A percentile compares a stretch with the other conserved stretches of the same genome.
Conservation (phyloP, 2,329 filamentous ascomycete genomes). For the Colletotrichum tofieldiae region DNA sequence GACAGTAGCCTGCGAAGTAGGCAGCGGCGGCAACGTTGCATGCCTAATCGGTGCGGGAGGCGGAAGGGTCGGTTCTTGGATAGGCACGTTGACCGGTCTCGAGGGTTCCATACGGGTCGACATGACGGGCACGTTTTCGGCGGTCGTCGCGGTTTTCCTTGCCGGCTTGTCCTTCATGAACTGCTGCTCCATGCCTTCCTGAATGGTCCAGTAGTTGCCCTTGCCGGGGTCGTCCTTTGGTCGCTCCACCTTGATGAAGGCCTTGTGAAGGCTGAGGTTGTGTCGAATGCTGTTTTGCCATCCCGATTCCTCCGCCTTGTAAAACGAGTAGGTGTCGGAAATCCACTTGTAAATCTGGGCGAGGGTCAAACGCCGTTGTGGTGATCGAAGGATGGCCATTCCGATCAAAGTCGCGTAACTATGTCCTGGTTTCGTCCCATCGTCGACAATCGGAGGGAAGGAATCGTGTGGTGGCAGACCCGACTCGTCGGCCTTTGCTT, state of each 20-base stretch:
- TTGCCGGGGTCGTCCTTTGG: slow-evolving; percentile 98
- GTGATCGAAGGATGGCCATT: slow-evolving; percentile 94
- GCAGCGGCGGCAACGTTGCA: slow-evolving; percentile 57
- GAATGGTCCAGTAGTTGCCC: slow-evolving; percentile 97
- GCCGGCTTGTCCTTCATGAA: slow-evolving; percentile 90
- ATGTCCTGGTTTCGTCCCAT: slow-evolving; percentile 89
- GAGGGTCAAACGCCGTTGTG: slow-evolving; percentile 86
- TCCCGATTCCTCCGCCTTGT: slow-evolving; percentile 85
- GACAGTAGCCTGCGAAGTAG: slow-evolving; percentile 56
- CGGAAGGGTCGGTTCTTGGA: slow-evolving; percentile 65
- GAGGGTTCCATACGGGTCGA: slow-evolving; percentile 69
- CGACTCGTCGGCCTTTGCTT: slow-evolving; percentile 73
- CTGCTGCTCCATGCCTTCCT: slow-evolving; percentile 88
- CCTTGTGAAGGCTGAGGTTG: slow-evolving; percentile 97
- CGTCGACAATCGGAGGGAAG: slow-evolving; percentile 87
- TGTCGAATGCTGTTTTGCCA: slow-evolving; percentile 99
- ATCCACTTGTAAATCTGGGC: slow-evolving; percentile 99
- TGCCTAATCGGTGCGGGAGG: slow-evolving; percentile 59
- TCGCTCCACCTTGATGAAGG: slow-evolving; percentile 94
- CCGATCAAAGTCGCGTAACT: slow-evolving; percentile 97
- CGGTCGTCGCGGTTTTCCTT: slow-evolving; percentile 70
- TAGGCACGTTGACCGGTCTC: slow-evolving; percentile 56
- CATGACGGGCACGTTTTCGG: slow-evolving; percentile 73
- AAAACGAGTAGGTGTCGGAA: slow-evolving; percentile 93
- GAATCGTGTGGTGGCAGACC: slow-evolving; percentile 79